Conservation (phyloP, 2,329 filamentous ascomycete species). For the Botrytis elliptica region DNA sequence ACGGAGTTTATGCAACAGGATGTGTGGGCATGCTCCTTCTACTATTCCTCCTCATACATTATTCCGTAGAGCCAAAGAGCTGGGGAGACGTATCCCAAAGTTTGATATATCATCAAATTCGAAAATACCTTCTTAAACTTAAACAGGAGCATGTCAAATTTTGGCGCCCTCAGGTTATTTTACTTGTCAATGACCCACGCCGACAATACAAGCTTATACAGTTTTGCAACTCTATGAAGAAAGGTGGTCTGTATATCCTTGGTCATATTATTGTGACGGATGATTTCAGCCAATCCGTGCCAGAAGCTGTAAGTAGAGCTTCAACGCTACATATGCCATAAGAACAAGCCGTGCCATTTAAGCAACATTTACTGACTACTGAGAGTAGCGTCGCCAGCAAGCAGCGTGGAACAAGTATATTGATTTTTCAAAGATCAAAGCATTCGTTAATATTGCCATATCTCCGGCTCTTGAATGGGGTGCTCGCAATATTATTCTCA, state of each 20-base stretch:
- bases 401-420: conserved; percentile 80
- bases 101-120: conserved; percentile 82
- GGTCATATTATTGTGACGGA: conserved; percentile 85
- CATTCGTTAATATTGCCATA: conserved; percentile 83
- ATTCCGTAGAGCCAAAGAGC: conserved; percentile 77
- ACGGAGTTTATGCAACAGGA: conserved; percentile 73
- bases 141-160: conserved; percentile 90
- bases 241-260: conserved; percentile 77
- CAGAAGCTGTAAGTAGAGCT: conserved; percentile 57
- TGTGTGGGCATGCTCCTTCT: conserved; percentile 72
- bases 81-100: conserved; percentile 92
- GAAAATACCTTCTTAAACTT: conserved; percentile 81
- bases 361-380: background rate
- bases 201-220: conserved; percentile 80
- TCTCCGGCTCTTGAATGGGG: conserved; percentile 84
- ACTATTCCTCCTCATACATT: conserved; percentile 84
- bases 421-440: conserved; percentile 82
- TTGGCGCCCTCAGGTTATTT: conserved; percentile 83
- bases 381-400: conserved; percentile 63
- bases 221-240: conserved; percentile 90
- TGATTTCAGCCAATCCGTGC: conserved; percentile 75
- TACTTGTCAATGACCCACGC: conserved; percentile 81
- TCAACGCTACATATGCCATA: background rate
- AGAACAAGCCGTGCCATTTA: background rate
- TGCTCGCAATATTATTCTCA: conserved; percentile 76